A percentile compares a stretch with the other conserved stretches of the same genome.
phyloP scores from a whole-genome alignment of 495 filamentous ascomycete genomes.

The Thermochaetoides thermophila region DNA sequence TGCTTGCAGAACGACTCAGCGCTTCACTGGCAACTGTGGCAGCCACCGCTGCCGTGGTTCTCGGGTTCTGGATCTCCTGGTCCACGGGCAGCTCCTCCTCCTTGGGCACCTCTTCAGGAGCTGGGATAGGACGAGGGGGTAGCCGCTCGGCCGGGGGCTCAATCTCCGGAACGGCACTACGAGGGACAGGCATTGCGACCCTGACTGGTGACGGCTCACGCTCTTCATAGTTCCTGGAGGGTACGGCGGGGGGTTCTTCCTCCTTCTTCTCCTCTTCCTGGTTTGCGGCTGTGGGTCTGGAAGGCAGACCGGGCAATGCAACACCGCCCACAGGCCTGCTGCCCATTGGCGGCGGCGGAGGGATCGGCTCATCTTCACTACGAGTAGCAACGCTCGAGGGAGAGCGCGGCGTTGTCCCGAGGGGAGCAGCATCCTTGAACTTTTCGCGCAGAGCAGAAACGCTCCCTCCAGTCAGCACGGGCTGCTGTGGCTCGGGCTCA shows the following conservation, averaged over 20 bases:
- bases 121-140: conserved; percentile 30
- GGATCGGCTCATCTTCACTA: conserved; percentile 27
- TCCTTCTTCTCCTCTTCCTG: conserved; percentile 40
- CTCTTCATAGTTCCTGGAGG: conserved; percentile 17
- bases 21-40: conserved; percentile 6
- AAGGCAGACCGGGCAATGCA: conserved; percentile 59
- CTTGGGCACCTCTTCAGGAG: conserved; percentile 44
- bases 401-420: conserved; percentile 39
- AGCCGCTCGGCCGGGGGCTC: conserved; percentile 35
- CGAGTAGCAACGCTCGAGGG: conserved; percentile 21
- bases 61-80: conserved; percentile 45
- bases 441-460: conserved; percentile 60
- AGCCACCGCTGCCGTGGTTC: conserved; percentile 19
- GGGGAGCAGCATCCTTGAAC: conserved; percentile 54
- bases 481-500: conserved; percentile 18
- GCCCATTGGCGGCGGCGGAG: conserved; percentile 44
- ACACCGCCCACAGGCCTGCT: conserved; percentile 52
- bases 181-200: conserved; percentile 72
- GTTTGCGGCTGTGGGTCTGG: conserved; percentile 38
- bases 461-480: conserved; percentile 37
- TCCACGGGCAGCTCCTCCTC: conserved; percentile 40
- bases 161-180: conserved; percentile 37
- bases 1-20: no score
- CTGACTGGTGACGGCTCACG: conserved; percentile 54
- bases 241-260: conserved; percentile 29